A percentile compares a stretch with the other conserved stretches of the same genome.
Evolutionary conservation across 495 filamentous ascomycete genomes (phyloP).

Genomic region (Aspergillus nidulans): DNA sequence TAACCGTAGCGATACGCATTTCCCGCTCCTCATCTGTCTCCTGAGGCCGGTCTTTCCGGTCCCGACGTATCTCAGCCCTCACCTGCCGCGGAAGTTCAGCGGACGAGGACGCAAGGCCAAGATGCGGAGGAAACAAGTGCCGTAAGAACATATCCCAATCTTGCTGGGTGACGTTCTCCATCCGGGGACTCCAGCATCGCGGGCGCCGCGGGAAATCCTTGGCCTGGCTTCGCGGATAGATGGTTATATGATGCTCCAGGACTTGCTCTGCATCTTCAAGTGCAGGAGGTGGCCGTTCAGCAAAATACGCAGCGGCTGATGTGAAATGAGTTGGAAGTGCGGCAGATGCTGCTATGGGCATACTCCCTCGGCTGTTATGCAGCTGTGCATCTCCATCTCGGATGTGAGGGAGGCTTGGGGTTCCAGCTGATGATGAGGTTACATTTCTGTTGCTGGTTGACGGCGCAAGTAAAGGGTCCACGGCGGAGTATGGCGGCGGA

Average conservation of each 20-base stretch:
- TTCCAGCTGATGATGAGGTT: slow-evolving; percentile 12
- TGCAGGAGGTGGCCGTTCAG: slow-evolving; percentile 30
- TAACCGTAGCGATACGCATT: slow-evolving; percentile 37
- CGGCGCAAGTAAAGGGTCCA: slow-evolving; percentile 34
- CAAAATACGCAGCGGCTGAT: slow-evolving; percentile 45
- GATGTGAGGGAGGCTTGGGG: slow-evolving; percentile 13
- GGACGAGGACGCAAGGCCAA: slow-evolving; percentile 37
- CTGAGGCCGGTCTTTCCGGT: slow-evolving; percentile 40
- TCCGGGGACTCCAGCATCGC: slow-evolving; percentile 37
- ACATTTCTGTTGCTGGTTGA: slow-evolving; percentile 22
- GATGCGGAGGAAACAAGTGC: slow-evolving; percentile 42
- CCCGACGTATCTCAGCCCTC: slow-evolving; percentile 38
- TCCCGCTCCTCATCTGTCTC: slow-evolving; percentile 42
- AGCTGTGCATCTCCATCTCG: slow-evolving; percentile 19
- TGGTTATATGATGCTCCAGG: slow-evolving; percentile 39
- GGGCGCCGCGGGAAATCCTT: slow-evolving; percentile 46
- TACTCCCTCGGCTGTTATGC: slow-evolving; percentile 9
- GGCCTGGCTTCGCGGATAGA: slow-evolving; percentile 40
- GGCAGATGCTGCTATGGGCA: slow-evolving; percentile 1
- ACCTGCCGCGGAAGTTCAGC: slow-evolving; percentile 37
- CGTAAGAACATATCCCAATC: slow-evolving; percentile 51
- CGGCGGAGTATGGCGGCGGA: slow-evolving; percentile 43
- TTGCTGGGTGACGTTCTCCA: slow-evolving; percentile 38
- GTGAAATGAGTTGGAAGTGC: slow-evolving; percentile 31
- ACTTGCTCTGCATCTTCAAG: slow-evolving; percentile 23